phyloP scores from a whole-genome alignment of 805 yeast genomes.

The Lipomyces yamanashiensis region DNA sequence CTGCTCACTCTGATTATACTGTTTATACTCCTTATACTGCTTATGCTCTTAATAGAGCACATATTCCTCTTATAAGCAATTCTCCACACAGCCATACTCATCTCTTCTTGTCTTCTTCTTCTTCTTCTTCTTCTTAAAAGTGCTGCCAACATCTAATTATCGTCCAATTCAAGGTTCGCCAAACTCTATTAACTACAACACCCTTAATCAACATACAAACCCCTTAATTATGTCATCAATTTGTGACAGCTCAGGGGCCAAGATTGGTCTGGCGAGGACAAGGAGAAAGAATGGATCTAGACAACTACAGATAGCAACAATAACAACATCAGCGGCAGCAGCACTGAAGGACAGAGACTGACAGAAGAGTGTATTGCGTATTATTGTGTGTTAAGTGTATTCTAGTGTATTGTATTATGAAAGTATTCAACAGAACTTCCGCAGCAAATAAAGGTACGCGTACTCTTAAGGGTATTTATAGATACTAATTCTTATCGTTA shows the following conservation, averaged over 20 bases:
- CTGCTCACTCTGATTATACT: background rate
- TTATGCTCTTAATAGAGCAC: too few species aligned
- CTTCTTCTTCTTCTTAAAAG: too few species aligned
- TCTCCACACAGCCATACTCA: too few species aligned
- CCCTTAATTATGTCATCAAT: background rate
- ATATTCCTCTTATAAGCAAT: too few species aligned
- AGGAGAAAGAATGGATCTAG: background rate
- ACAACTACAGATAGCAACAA: too few species aligned
- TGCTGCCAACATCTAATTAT: too few species aligned
- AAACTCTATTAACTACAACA: background rate
- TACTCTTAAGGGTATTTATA: background rate
- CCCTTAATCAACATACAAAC: background rate
- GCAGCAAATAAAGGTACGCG: background rate
- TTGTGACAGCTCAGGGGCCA: constrained; percentile 2
- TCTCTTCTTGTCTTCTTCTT: too few species aligned
- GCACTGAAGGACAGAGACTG: too few species aligned
- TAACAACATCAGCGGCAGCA: too few species aligned
- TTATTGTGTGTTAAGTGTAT: background rate
- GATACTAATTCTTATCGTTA: background rate
- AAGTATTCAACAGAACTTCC: constrained; percentile 8
- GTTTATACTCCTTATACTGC: too few species aligned
- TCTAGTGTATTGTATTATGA: background rate
- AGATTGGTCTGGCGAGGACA: background rate
- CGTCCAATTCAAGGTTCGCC: background rate
- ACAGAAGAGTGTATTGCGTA: background rate